Percentiles rank a stretch among this genome's conserved stretches.
Evolutionary conservation across 2,329 filamentous ascomycete species (phyloP).

Genomic region (Karstenula rhodostoma): DNA sequence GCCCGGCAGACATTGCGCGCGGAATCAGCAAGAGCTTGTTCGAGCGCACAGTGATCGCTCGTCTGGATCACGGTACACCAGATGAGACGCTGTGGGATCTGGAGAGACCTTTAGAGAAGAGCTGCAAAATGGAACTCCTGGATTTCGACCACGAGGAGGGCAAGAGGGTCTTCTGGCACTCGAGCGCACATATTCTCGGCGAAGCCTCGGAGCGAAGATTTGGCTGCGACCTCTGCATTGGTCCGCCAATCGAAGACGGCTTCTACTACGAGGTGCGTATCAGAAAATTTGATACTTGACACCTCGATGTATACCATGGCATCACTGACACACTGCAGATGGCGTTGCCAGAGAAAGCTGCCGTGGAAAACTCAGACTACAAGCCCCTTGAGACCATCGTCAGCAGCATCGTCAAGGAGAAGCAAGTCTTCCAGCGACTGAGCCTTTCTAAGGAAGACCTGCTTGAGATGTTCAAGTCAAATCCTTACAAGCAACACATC

Average conservation of each 20-base stretch:
- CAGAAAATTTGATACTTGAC: not conserved
- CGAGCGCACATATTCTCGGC: constrained; percentile 92
- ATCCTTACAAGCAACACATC: constrained; percentile 98
- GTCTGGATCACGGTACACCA: constrained; percentile 78
- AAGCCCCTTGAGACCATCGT: constrained; percentile 84
- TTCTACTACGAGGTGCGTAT: constrained; percentile 82
- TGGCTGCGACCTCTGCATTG: constrained; percentile 91
- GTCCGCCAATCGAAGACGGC: constrained; percentile 87
- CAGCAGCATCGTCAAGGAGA: constrained; percentile 89
- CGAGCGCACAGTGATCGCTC: constrained; percentile 86
- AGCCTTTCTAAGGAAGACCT: constrained; percentile 90
- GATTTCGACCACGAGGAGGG: constrained; percentile 80
- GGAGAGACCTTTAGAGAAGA: constrained; percentile 86
- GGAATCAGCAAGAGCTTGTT: constrained; percentile 84
- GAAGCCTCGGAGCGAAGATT: constrained; percentile 92
- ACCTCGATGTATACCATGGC: not conserved
- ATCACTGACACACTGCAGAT: constrained; percentile 62
- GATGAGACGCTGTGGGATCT: constrained; percentile 87
- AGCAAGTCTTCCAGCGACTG: constrained; percentile 91
- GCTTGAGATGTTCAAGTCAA: constrained; percentile 95
- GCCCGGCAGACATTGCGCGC: constrained; percentile 79
- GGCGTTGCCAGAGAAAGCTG: constrained; percentile 76
- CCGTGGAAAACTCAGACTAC: constrained; percentile 80
- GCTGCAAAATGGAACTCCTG: constrained; percentile 83
- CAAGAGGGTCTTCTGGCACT: constrained; percentile 98